Evolutionary conservation across 805 yeast species (phyloP).

Genomic region (Suhomyces emberorum): DNA sequence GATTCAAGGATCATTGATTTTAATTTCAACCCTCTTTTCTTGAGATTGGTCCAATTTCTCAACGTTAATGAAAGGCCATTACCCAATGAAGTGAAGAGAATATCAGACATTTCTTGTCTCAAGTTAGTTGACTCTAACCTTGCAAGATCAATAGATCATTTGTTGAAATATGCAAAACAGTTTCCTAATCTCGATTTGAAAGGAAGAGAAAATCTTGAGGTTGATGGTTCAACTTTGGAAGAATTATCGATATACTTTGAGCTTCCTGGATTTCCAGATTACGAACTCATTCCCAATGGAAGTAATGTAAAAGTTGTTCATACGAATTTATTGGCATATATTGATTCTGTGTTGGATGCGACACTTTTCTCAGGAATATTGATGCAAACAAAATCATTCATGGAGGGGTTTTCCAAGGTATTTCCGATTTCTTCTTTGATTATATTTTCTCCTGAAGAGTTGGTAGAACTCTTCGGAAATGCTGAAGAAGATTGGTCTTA

Average conservation of each 20-base stretch:
- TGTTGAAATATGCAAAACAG: conserved; percentile 41
- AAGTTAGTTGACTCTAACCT: conserved; percentile 54
- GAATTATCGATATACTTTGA: conserved; percentile 63
- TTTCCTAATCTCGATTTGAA: conserved; percentile 13
- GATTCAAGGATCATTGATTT: conserved; percentile 90
- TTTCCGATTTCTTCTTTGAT: conserved; percentile 73
- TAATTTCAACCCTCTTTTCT: conserved; percentile 67
- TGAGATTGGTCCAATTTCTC: conserved; percentile 50
- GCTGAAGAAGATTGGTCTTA: conserved; percentile 84
- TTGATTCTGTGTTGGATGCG: conserved; percentile 53
- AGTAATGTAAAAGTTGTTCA: conserved; percentile 44
- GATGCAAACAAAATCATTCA: conserved; percentile 64
- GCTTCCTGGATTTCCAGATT: conserved; percentile 70
- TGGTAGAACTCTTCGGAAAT: conserved; percentile 69
- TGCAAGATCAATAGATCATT: conserved; percentile 53
- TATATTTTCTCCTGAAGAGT: conserved; percentile 72
- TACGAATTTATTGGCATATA: conserved; percentile 55
- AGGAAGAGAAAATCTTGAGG: conserved; percentile 14
- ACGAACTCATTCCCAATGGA: conserved; percentile 61
- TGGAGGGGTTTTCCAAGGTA: conserved; percentile 76
- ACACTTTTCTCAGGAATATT: conserved; percentile 62
- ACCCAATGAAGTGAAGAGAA: conserved; percentile 15
- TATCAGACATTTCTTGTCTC: conserved; percentile 38
- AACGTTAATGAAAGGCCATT: conserved; percentile 13
- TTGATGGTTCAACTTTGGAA: conserved; percentile 43